Percentiles rank a stretch among this genome's conserved stretches.
These are phyloP conservation scores for Cryphonectria nitschkei DNA, from an alignment of 2,329 filamentous ascomycete genomes.

Conservation along the genomic window DNA sequence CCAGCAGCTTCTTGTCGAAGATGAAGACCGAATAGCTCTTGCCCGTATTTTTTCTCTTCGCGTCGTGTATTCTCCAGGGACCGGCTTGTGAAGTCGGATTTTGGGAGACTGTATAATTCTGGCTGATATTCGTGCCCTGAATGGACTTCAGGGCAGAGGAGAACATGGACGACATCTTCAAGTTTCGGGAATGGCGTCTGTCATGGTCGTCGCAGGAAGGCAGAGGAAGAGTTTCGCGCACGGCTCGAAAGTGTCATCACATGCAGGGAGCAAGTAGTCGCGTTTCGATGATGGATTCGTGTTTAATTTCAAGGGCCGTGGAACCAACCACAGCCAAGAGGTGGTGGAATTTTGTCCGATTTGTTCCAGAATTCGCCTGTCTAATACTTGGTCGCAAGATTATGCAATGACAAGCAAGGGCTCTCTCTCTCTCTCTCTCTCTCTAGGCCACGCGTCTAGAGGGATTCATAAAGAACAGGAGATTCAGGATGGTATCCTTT, in stretches of 20 bases:
- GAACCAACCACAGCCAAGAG: not conserved
- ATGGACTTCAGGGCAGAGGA: conserved; percentile 93
- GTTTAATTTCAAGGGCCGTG: conserved; percentile 5
- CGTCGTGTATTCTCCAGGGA: conserved; percentile 97
- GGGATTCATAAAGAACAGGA: not conserved
- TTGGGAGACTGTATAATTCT: conserved; percentile 84
- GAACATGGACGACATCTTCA: conserved; percentile 67
- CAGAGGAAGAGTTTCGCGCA: conserved; percentile 9
- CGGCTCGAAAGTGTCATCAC: conserved; percentile 22
- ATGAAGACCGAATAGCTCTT: conserved; percentile 91
- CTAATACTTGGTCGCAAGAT: not conserved
- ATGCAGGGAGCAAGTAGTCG: conserved; percentile 14
- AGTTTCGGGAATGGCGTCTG: conserved; percentile 36
- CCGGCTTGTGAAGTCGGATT: conserved; percentile 80
- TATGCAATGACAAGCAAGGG: not conserved
- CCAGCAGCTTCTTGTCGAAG: conserved; percentile 87
- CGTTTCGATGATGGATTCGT: not conserved
- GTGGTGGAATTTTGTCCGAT: not conserved
- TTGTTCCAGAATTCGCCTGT: conserved; percentile 4
- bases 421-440: not conserved
- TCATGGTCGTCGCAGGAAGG: conserved; percentile 13
- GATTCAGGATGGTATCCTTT: no score
- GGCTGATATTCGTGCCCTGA: conserved; percentile 83
- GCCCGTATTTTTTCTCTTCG: conserved; percentile 92
- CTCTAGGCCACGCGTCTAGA: not conserved